These are phyloP conservation scores for Tetrahymena malaccensis DNA, from an alignment of 73 alveolate species.

Conservation along the genomic window DNA sequence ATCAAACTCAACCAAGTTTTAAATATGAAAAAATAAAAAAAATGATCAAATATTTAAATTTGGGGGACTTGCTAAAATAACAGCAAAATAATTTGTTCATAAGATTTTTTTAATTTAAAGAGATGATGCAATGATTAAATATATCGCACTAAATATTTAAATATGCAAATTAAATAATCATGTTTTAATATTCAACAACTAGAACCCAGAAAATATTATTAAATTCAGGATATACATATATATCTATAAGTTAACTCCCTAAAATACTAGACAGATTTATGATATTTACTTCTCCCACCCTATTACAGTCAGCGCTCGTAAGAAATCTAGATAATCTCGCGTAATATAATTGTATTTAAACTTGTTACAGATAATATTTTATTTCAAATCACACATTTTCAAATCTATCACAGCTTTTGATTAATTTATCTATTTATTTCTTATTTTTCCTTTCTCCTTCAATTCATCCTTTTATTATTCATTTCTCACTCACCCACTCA, in stretches of 20 bases:
- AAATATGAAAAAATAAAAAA: background rate
- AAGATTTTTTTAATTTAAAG: no score
- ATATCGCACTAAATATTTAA: background rate
- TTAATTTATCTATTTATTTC: background rate
- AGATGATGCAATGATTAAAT: background rate
- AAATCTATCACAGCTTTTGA: background rate
- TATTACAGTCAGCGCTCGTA: background rate
- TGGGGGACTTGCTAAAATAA: background rate
- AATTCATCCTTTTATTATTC: background rate
- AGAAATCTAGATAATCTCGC: background rate
- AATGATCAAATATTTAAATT: background rate
- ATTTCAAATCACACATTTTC: background rate
- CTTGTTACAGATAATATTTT: background rate
- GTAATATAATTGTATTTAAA: background rate
- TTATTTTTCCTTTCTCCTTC: background rate
- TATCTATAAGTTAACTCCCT: background rate
- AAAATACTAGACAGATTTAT: background rate
- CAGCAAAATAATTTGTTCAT: background rate
- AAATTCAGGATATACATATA: background rate
- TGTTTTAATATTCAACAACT: background rate
- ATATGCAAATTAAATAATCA: background rate
- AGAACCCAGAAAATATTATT: background rate
- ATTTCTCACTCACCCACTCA: no score
- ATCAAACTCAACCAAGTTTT: background rate
- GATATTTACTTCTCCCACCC: background rate